Base-by-base conservation (phyloP, 441 rosid species). In the Erysimum cheiri region DNA sequence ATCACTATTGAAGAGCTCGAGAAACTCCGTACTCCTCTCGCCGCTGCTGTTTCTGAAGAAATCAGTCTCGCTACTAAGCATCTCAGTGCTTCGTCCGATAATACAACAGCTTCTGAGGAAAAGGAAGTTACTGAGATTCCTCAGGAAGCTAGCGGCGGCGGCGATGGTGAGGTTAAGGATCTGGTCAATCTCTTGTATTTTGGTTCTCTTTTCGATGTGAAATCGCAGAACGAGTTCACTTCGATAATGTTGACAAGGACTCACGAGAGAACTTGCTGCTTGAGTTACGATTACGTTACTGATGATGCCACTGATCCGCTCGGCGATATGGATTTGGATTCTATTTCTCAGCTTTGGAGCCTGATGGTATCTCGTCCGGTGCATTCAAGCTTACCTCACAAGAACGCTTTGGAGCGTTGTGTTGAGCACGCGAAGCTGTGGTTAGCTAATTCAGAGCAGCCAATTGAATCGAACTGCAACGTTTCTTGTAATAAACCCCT, bases 1-100 rank as follows among this genome's bases (percentile, higher is more conserved):
- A 81, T 85, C 54, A 72, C 86, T 5, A 88, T 94, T 70, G 98
- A 94, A 19, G 99, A 94, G 80, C 94, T 94, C 41, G 99, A 94
- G 65, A 92, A 90, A 88, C 87, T 94, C 32, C 89, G 88, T 12
- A 61, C 77, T 48, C 97, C 93, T 43, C 88, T 94, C 64, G 57
- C 86, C 48, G 44, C 63, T 59, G 94, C 97, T 4, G 66, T 92
- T 35, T 64, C 89, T 4, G 98, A 95, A 67, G 99, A 92, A 78
- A 75, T 90, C 77, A 60, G 66, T 26, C 84, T 85, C n/a, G 86
- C 83, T 4, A 74, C 65, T 14, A 75, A 78, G 15, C 69, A 60
- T 9, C 81, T 64, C 62, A 49, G 65, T 4, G 5, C 62, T 28
- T 6, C 70, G 11, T 26, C 76, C 41, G 74, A 28, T 46, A 67